Evolutionary conservation across 2,329 filamentous ascomycete genomes (phyloP), one percentile per base, ranked within the genome.

Genomic region (Trichothecium sympodiale): DNA sequence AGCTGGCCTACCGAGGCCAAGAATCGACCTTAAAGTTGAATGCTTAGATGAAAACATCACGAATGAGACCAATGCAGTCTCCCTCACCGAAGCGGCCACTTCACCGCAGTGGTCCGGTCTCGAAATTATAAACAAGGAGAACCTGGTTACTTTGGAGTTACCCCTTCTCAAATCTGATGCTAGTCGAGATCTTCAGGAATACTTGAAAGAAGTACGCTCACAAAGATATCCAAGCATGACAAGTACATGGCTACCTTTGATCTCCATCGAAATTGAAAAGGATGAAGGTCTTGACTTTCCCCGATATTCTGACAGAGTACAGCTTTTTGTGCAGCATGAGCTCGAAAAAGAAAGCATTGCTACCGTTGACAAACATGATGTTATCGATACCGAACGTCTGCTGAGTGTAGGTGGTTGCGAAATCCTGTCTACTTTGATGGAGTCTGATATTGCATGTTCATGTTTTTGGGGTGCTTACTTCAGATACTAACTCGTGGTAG

Each of bases 211-310:
- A 5, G 36, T 56, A 16, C 35, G 30, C 4, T 14, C 33, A 12
- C 47, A 45, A 35, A 35, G 20, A 12, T 36, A 36, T 16, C 45
- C 47, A 35, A 39, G 47, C 31, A 34, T 57, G 4, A 33, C 43
- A 4, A 28, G 29, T 0, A 38, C 49, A 28, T 59, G 55, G 53
- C 47, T 60, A 9, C 56, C 56, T 10, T 34, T 60, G 1, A 42
- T 36, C 13, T 32, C 44, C 5, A 39, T 49, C 6, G 38, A 41
- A 15, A 4, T 17, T 5, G 44, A 47, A 2, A 48, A 42, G 3
- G 54, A 57, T 8, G 49, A 55, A 33, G 47, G 52, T 2, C 33
- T 58, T 1, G 18, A 7, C 0, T 55, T 58, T 20, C 43, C 55
- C 3, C 35, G 41, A 2, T 29, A 39, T 3, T 29, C 44, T 9